Percentiles rank a stretch among this genome's conserved stretches.
Conservation (phyloP, 1,284 basidiomycete species). For the Omphalotus olearius region DNA sequence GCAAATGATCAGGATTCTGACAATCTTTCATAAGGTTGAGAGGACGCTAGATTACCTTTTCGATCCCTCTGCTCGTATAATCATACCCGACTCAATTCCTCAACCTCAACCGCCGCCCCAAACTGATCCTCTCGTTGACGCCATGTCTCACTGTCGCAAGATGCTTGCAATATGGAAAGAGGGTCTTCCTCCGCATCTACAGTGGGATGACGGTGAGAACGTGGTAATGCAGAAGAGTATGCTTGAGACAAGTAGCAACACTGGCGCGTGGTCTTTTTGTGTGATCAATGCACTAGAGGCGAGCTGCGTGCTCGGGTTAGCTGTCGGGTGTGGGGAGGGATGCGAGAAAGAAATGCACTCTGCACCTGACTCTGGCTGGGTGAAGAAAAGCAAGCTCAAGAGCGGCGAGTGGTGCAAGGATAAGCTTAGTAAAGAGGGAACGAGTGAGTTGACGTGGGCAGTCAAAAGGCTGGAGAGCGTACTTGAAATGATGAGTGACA, state of each 20-base stretch:
- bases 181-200: constrained; percentile 62
- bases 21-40: constrained; percentile 59
- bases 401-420: not conserved
- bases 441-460: constrained; percentile 43
- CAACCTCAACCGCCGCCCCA: not conserved
- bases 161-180: constrained; percentile 55
- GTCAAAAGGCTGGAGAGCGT: constrained; percentile 54
- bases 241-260: constrained; percentile 73
- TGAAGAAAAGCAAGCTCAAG: constrained; percentile 4
- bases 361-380: not conserved
- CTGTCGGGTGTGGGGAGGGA: constrained; percentile 42
- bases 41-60: constrained; percentile 35
- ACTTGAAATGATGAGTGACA: constrained; percentile 54
- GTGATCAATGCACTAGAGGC: constrained; percentile 68
- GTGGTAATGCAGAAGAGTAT: constrained; percentile 65
- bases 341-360: not conserved
- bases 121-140: not conserved
- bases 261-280: constrained; percentile 74
- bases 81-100: not conserved
- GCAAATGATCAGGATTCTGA: constrained; percentile 61
- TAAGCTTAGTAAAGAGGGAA: not conserved
- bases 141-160: constrained; percentile 1
- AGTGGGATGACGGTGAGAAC: constrained; percentile 52
- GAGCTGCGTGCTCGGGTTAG: constrained; percentile 59
- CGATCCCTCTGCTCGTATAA: not conserved